These are phyloP conservation scores for Dioscorea alata DNA, from an alignment of 106 monocot genomes.

Conservation along the genomic window DNA sequence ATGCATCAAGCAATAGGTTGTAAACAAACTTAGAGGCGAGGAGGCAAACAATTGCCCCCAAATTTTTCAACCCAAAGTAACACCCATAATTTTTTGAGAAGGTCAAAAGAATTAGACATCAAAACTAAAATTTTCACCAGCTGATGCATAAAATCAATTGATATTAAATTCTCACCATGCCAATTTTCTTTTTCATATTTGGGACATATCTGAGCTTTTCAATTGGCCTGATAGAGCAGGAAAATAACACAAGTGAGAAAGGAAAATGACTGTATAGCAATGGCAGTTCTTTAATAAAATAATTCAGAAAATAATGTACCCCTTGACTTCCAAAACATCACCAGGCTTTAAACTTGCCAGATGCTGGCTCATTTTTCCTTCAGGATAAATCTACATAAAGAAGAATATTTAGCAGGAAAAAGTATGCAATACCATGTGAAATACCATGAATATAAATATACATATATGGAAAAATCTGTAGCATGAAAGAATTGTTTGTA, in stretches of 20 bases:
- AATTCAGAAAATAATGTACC: constrained; percentile 28
- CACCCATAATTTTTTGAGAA: too few species aligned
- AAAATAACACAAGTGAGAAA: not conserved
- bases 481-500: too few species aligned
- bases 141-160: too few species aligned
- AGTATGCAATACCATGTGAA: not conserved
- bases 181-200: constrained; percentile 96
- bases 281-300: not conserved
- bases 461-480: too few species aligned
- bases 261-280: not conserved
- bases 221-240: constrained; percentile 59
- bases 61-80: too few species aligned
- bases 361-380: constrained; percentile 98
- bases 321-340: constrained; percentile 92
- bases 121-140: too few species aligned
- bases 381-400: constrained; percentile 75
- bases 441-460: too few species aligned
- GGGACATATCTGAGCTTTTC: constrained; percentile 94
- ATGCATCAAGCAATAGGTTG: too few species aligned
- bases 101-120: too few species aligned
- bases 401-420: constrained; percentile 4
- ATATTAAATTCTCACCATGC: constrained; percentile 62
- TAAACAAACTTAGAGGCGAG: too few species aligned
- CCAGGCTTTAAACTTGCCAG: constrained; percentile 78
- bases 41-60: too few species aligned